These are phyloP conservation scores for Scedosporium boydii DNA, from an alignment of 2,329 filamentous ascomycete species.

Conservation along the genomic window DNA sequence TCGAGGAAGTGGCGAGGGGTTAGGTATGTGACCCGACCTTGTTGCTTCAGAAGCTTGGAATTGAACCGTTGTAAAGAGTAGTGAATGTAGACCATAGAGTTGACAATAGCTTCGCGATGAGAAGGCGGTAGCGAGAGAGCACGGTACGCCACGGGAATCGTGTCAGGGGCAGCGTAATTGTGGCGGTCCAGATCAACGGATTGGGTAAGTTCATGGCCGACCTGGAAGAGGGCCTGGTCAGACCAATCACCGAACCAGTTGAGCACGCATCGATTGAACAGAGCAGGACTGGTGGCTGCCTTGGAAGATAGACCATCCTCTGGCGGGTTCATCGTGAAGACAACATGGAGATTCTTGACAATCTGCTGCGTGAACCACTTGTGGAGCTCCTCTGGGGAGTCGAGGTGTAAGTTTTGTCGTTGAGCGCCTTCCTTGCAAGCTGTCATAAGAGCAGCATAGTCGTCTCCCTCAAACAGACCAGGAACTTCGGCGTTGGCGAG, in stretches of 20 bases:
- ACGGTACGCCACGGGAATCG: constrained; percentile 85
- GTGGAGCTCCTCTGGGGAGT: constrained; percentile 98
- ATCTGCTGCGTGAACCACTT: constrained; percentile 99
- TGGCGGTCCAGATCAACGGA: constrained; percentile 90
- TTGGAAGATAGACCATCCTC: constrained; percentile 92
- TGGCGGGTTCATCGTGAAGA: constrained; percentile 99
- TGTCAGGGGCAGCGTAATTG: constrained; percentile 79
- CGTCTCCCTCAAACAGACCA: constrained; percentile 97
- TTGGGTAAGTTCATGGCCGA: constrained; percentile 88
- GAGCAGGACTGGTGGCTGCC: constrained; percentile 89
- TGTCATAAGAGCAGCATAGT: constrained; percentile 97
- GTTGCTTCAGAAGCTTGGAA: constrained; percentile 76
- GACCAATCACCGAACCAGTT: constrained; percentile 99
- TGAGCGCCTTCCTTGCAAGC: constrained; percentile 98
- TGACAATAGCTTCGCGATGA: constrained; percentile 86
- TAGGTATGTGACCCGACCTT: constrained; percentile 84
- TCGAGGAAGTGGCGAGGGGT: constrained; percentile 96
- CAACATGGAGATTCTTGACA: constrained; percentile 96
- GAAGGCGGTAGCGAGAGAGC: constrained; percentile 75
- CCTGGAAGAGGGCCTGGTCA: constrained; percentile 96
- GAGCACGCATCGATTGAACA: constrained; percentile 99
- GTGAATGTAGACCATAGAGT: constrained; percentile 98
- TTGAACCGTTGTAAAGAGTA: constrained; percentile 92
- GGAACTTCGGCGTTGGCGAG: constrained; percentile 99
- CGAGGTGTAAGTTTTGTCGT: constrained; percentile 84